Conservation (phyloP, 495 filamentous ascomycete genomes). For the Talaromyces stipitatus region DNA sequence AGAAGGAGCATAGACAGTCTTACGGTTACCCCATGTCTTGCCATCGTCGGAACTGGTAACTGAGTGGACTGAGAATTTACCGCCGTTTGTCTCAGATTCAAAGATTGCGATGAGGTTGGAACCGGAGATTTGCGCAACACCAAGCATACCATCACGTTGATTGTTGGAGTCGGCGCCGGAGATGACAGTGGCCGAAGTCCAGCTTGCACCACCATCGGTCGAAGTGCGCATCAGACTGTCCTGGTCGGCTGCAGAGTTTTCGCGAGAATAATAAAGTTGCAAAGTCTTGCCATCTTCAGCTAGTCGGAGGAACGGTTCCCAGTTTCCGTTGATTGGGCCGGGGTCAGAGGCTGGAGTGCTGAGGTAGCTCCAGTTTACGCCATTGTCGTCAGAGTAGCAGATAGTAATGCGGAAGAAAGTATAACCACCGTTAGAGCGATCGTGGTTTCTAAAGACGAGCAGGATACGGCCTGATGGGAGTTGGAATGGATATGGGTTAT, state of each 20-base stretch:
- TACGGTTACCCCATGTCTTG: slow-evolving; percentile 30
- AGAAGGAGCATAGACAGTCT: slow-evolving; percentile 28
- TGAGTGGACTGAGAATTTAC: slow-evolving; percentile 35
- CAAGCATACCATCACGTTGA: slow-evolving; percentile 43
- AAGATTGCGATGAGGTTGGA: slow-evolving; percentile 37
- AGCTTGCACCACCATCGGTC: slow-evolving; percentile 34
- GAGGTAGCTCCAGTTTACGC: slow-evolving; percentile 37
- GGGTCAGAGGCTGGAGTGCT: slow-evolving; percentile 27
- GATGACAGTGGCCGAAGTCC: slow-evolving; percentile 27
- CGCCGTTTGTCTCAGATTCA: slow-evolving; percentile 30
- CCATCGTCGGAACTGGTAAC: slow-evolving; percentile 39
- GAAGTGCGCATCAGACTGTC: slow-evolving; percentile 42
- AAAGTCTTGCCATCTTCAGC: slow-evolving; percentile 22
- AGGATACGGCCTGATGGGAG: slow-evolving; percentile 38
- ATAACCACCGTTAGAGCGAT: slow-evolving; percentile 24
- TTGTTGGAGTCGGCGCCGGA: slow-evolving; percentile 26
- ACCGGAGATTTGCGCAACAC: slow-evolving; percentile 29
- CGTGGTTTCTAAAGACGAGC: slow-evolving; percentile 44
- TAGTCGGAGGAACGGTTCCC: slow-evolving; percentile 46
- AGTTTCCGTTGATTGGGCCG: slow-evolving; percentile 30
- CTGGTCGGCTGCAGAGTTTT: slow-evolving; percentile 37
- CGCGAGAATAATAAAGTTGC: slow-evolving; percentile 44
- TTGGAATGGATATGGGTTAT: slow-evolving; percentile 43
- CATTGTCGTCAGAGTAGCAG: slow-evolving; percentile 38
- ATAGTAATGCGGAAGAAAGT: slow-evolving; percentile 45